Evolutionary conservation across 2,329 filamentous ascomycete species (phyloP).

Genomic region (Scolecobasidium constrictum): DNA sequence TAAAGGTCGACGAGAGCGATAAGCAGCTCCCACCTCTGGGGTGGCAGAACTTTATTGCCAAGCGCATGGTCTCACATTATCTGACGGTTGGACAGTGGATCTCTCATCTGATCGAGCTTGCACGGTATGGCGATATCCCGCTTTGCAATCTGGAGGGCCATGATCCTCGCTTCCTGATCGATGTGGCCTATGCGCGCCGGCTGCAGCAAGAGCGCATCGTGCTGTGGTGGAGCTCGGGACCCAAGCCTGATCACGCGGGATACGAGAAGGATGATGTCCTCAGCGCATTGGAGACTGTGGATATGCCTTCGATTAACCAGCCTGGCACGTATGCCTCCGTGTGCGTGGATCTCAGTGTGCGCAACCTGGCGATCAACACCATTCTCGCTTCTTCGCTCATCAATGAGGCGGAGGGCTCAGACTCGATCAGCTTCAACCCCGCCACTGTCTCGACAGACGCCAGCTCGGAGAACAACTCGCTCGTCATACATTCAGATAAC

Average conservation of each 20-base stretch:
- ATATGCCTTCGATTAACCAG: constrained; percentile 89
- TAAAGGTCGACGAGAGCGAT: constrained; percentile 75
- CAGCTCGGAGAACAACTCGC: constrained; percentile 48
- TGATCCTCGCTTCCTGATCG: constrained; percentile 89
- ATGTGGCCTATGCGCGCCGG: constrained; percentile 84
- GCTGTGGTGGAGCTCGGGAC: constrained; percentile 87
- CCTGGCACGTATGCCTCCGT: constrained; percentile 91
- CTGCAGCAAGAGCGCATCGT: constrained; percentile 88
- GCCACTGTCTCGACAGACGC: constrained; percentile 50
- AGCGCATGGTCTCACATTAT: constrained; percentile 78
- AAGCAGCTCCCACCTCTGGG: constrained; percentile 81
- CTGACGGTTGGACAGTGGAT: constrained; percentile 91
- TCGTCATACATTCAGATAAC: constrained; percentile 67
- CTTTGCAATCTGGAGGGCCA: constrained; percentile 92
- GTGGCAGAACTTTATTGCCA: constrained; percentile 85
- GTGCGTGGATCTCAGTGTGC: constrained; percentile 87
- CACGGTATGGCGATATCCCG: constrained; percentile 86
- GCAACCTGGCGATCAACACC: constrained; percentile 94
- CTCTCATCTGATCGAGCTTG: constrained; percentile 73
- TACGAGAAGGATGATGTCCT: constrained; percentile 88
- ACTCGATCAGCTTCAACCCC: constrained; percentile 77
- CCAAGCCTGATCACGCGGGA: constrained; percentile 86
- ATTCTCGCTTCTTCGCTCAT: constrained; percentile 93
- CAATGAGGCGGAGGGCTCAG: constrained; percentile 86
- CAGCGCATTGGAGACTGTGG: constrained; percentile 71